phyloP scores from a whole-genome alignment of 2,329 filamentous ascomycete genomes.

The Apiospora koreana region DNA sequence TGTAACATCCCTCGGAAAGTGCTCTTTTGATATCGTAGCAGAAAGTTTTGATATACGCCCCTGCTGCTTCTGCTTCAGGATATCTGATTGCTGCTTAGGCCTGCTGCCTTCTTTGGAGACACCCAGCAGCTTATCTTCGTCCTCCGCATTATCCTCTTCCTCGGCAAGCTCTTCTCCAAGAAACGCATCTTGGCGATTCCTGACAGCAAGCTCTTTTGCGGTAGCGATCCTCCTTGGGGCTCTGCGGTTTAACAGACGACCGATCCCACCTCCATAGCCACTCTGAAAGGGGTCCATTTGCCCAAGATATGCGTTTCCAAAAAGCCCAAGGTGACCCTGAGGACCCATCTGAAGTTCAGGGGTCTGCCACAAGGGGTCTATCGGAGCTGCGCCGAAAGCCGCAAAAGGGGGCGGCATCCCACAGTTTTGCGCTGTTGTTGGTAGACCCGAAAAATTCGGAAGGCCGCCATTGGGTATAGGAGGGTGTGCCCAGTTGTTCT shows the following conservation, averaged over 20 bases:
- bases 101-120: background rate
- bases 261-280: background rate
- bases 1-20: background rate
- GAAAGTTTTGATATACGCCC: background rate
- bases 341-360: constrained; percentile 32
- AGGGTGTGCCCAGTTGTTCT: constrained; percentile 16
- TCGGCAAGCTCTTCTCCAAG: background rate
- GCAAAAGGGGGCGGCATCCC: constrained; percentile 21
- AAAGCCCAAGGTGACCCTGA: background rate
- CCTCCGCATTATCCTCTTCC: constrained; percentile 8
- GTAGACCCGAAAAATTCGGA: constrained; percentile 22
- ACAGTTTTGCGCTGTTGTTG: constrained; percentile 22
- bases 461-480: constrained; percentile 9
- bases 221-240: background rate
- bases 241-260: background rate
- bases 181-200: background rate
- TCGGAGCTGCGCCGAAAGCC: constrained; percentile 16
- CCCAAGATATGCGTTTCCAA: background rate
- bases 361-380: constrained; percentile 40
- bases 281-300: background rate
- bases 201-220: constrained; percentile 11
- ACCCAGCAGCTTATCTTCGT: constrained; percentile 4
- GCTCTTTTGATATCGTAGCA: background rate
- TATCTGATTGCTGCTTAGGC: background rate
- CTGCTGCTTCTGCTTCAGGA: background rate